Evolutionary conservation across 2,329 filamentous ascomycete species (phyloP).

Genomic region (Diaporthe sp.): DNA sequence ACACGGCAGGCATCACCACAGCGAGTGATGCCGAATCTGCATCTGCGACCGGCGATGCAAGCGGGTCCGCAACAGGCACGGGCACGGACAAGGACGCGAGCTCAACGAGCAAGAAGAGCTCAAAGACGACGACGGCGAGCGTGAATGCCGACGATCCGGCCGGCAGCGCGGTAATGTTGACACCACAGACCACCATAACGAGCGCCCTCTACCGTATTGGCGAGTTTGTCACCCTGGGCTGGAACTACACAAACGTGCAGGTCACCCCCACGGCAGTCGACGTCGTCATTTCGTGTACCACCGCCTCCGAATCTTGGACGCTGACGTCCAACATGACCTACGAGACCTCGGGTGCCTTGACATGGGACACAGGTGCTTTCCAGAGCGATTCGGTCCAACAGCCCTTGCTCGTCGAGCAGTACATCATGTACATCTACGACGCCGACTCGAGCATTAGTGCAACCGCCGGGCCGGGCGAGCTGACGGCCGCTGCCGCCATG

Average conservation of each 20-base stretch:
- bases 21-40: constrained; percentile 46
- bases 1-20: constrained; percentile 52
- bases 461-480: constrained; percentile 67
- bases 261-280: constrained; percentile 72
- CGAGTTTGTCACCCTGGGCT: constrained; percentile 70
- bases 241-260: constrained; percentile 75
- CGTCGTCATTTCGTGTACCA: constrained; percentile 69
- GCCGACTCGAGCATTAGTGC: constrained; percentile 65
- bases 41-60: constrained; percentile 44
- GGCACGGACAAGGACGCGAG: constrained; percentile 46
- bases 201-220: constrained; percentile 72
- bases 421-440: constrained; percentile 74
- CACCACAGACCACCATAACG: constrained; percentile 60
- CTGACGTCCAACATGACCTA: constrained; percentile 75
- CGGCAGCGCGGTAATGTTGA: constrained; percentile 67
- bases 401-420: constrained; percentile 67
- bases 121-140: constrained; percentile 46
- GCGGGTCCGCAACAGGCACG: constrained; percentile 40
- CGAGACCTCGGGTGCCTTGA: constrained; percentile 62
- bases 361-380: constrained; percentile 70
- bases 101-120: constrained; percentile 44
- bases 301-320: constrained; percentile 68
- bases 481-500: constrained; percentile 63
- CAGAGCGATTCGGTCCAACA: constrained; percentile 58
- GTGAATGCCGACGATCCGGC: constrained; percentile 60